phyloP scores from a whole-genome alignment of 768 basidiomycete species.

The Pisolithus albus region DNA sequence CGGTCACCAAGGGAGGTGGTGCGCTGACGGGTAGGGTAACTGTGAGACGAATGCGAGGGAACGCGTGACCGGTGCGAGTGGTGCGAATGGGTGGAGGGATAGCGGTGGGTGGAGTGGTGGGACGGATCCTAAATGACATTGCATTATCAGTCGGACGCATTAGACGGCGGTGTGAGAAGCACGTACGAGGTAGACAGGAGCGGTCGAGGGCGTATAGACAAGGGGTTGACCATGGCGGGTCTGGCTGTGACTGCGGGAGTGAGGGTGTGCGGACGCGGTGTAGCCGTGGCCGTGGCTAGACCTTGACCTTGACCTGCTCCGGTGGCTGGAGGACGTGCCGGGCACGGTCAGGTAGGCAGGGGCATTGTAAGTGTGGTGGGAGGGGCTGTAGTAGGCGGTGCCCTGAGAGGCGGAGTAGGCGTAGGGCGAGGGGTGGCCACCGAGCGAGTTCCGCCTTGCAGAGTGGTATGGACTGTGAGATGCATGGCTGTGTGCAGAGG shows the following conservation, averaged over 20 bases:
- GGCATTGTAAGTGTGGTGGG: neutral
- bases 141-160: neutral
- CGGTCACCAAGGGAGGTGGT: slow-evolving; percentile 30
- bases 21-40: slow-evolving; percentile 12
- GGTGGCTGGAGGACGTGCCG: neutral
- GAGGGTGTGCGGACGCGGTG: neutral
- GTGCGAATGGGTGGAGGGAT: slow-evolving; percentile 3
- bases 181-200: slow-evolving; percentile 12
- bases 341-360: slow-evolving; percentile 9
- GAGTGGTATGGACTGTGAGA: slow-evolving; percentile 1
- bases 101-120: slow-evolving; percentile 13
- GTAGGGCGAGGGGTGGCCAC: slow-evolving; percentile 2
- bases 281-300: slow-evolving; percentile 2
- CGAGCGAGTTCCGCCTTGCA: slow-evolving; percentile 6
- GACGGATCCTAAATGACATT: slow-evolving; percentile 12
- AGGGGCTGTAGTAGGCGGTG: neutral
- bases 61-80: slow-evolving; percentile 8
- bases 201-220: slow-evolving; percentile 6
- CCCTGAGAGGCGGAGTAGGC: neutral
- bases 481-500: neutral
- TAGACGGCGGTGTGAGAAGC: neutral
- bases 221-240: slow-evolving; percentile 1
- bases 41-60: slow-evolving; percentile 8
- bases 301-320: slow-evolving; percentile 15
- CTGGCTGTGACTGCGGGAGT: slow-evolving; percentile 4